Base-by-base conservation (phyloP, 2,329 filamentous ascomycete species). In the Colletotrichum sp. region DNA sequence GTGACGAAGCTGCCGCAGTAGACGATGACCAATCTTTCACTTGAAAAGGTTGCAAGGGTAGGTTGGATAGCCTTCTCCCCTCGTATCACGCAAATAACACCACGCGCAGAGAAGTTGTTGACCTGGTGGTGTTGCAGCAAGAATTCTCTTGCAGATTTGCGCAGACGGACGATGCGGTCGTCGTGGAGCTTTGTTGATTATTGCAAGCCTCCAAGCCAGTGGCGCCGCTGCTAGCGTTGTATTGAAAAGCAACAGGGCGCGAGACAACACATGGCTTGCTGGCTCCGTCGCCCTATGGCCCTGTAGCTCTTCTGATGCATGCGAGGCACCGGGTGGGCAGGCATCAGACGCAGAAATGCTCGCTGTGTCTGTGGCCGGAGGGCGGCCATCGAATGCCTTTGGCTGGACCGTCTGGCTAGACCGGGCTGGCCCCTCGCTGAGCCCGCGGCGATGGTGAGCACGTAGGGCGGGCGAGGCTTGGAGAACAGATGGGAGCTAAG, bases 181-280 rank as follows among this genome's bases (percentile, higher is more conserved):
- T 66, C 68, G 43, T 66, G 43, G 29, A 62, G 62, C 71, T 57
- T 54, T 15, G 16, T 43, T 61, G 62, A 47, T 34, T 51, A 27
- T 58, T 47, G 62, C 71, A 66, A 51, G 43, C 43, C 54, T 65
- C 24, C 57, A 71, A 71, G 71, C 68, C 71, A 67, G 54, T 66
- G 68, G 68, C 71, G 71, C 57, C 62, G 68, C 62, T 55, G 62
- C 72, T 66, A 62, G 67, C 67, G 63, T 61, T 43, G 54, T n/a
- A 38, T 70, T 33, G 70, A 70, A 70, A 73, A 70, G 70, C 59
- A 57, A 70, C 9, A 57, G 34, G 29, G 16, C 24, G 59, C 71
- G 67, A 71, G 62, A 73, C 68, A 73, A 62, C 55, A 55, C 63
- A 58, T 70, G 62, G 43, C 55, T 51, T 51, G 29, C 47, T 31